Evolutionary conservation across 352 stramenopile genomes (phyloP).

Genomic region (Chrysophaeum taylorii): DNA sequence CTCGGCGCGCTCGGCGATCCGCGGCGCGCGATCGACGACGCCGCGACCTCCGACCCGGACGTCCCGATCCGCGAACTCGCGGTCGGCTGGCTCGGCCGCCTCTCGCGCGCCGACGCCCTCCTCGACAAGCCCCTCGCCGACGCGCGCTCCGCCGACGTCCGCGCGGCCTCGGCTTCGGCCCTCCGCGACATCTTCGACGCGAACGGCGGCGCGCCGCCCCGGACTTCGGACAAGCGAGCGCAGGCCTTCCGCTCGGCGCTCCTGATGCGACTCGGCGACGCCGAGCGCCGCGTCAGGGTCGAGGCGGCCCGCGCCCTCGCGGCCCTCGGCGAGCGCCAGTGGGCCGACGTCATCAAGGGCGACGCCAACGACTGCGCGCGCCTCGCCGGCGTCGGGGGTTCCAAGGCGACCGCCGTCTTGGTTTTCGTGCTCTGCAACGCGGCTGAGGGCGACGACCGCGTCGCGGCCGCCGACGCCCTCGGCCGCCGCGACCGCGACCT

Average conservation of each 20-base stretch:
- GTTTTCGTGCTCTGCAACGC: slow-evolving; percentile 10
- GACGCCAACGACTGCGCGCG: not conserved
- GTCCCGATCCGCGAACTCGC: not conserved
- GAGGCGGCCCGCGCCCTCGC: not conserved
- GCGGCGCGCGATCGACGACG: not conserved
- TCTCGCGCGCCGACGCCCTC: not conserved
- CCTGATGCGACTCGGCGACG: not conserved
- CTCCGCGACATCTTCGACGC: not conserved
- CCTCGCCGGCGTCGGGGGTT: not conserved
- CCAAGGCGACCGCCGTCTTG: not conserved
- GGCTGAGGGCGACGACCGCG: not conserved
- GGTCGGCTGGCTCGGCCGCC: not conserved
- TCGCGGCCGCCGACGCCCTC: not conserved
- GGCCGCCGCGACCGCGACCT: not conserved
- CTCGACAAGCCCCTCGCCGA: not conserved
- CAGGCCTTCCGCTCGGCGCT: not conserved
- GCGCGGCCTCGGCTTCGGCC: not conserved
- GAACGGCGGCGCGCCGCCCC: not conserved
- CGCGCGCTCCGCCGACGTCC: not conserved
- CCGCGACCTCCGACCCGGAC: not conserved
- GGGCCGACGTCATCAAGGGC: not conserved
- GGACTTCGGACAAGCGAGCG: not conserved
- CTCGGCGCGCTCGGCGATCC: slow-evolving; percentile 4
- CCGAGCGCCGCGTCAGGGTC: not conserved
- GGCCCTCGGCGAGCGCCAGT: not conserved